These are phyloP conservation scores for Aegilops longissima DNA, from an alignment of 176 grass and related monocot species.

Conservation along the genomic window DNA sequence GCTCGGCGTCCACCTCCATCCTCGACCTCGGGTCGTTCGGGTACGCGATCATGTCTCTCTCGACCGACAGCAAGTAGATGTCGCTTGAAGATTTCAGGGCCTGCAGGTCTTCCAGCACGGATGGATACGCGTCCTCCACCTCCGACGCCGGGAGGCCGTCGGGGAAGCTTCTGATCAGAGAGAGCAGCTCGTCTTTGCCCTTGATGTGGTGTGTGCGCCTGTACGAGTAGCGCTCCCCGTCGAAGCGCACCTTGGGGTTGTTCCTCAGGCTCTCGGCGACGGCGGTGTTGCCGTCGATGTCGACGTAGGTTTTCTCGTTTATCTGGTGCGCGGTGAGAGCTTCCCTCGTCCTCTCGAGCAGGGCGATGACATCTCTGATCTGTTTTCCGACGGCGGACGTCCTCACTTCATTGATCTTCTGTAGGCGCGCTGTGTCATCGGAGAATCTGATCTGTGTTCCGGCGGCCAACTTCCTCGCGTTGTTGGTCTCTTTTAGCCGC, in stretches of 20 bases:
- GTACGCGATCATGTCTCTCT: not conserved
- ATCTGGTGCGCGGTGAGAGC: not conserved
- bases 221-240: not conserved
- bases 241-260: not conserved
- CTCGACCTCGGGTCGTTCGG: not conserved
- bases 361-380: not conserved
- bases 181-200: not conserved
- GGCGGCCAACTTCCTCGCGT: not conserved
- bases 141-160: not conserved
- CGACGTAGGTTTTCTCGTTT: not conserved
- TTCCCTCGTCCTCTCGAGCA: not conserved
- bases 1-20: not conserved
- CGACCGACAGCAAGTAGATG: not conserved
- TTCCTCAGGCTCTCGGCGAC: not conserved
- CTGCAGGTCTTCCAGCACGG: not conserved
- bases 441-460: not conserved
- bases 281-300: not conserved
- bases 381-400: not conserved
- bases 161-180: not conserved
- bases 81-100: not conserved
- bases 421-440: not conserved
- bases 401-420: not conserved
- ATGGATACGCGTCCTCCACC: not conserved
- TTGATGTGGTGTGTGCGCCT: not conserved
- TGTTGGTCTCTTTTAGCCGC: not conserved